phyloP scores from a whole-genome alignment of 352 stramenopile genomes.

The Pythium utonaiense region DNA sequence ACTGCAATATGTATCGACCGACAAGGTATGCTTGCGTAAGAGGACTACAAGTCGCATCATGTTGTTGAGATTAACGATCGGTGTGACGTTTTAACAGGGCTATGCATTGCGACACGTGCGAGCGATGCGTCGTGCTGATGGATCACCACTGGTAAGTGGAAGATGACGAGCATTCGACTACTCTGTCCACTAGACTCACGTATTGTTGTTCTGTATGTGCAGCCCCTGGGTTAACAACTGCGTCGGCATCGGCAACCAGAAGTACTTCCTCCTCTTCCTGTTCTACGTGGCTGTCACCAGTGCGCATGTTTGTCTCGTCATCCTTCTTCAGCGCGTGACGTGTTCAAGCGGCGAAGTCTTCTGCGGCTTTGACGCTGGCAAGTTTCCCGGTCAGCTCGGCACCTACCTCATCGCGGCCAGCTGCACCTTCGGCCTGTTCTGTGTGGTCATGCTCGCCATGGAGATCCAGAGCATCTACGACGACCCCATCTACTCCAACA shows the following conservation, averaged over 20 bases:
- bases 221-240: slow-evolving; percentile 89
- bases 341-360: slow-evolving; percentile 34
- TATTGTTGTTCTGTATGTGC: neutral
- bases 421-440: slow-evolving; percentile 75
- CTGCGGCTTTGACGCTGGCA: slow-evolving; percentile 59
- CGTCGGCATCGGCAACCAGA: slow-evolving; percentile 78
- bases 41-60: neutral
- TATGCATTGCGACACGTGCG: slow-evolving; percentile 72
- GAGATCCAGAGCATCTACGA: slow-evolving; percentile 74
- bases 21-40: slow-evolving; percentile 37
- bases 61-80: neutral
- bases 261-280: slow-evolving; percentile 79
- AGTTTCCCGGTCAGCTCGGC: slow-evolving; percentile 60
- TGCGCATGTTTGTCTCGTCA: slow-evolving; percentile 46
- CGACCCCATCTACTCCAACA: slow-evolving; percentile 37
- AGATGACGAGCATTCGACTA: neutral
- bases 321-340: slow-evolving; percentile 44
- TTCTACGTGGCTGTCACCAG: slow-evolving; percentile 67
- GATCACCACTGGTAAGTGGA: slow-evolving; percentile 78
- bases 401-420: slow-evolving; percentile 62
- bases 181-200: too few relatives aligned
- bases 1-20: slow-evolving; percentile 73
- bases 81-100: slow-evolving; percentile 35
- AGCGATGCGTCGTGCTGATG: slow-evolving; percentile 73
- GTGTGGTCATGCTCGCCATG: slow-evolving; percentile 71